Evolutionary conservation across 179 eudicot species (phyloP).

Genomic region (Patellifolia procumbens): DNA sequence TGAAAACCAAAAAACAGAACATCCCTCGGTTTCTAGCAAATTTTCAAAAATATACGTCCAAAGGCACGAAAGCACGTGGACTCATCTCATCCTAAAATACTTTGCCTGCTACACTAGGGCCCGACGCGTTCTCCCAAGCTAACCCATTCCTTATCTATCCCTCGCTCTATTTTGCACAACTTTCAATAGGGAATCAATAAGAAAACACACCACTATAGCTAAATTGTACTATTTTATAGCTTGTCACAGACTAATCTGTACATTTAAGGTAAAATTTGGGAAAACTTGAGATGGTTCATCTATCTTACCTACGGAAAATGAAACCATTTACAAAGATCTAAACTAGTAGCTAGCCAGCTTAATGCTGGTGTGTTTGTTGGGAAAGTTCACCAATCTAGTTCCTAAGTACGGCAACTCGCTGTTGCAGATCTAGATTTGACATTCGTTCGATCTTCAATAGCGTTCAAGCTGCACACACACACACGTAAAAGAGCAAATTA

Average conservation of each 20-base stretch:
- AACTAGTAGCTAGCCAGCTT: constrained; percentile 2
- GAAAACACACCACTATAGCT: neutral
- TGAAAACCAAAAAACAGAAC: no score
- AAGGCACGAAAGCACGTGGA: no score
- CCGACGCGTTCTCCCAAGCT: no score
- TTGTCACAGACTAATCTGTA: constrained; percentile 12
- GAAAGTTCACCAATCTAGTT: constrained; percentile 35
- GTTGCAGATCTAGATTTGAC: constrained; percentile 79
- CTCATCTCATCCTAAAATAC: no score
- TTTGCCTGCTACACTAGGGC: no score
- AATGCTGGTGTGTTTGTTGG: constrained; percentile 24
- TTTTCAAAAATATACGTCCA: no score
- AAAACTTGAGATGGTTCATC: constrained; percentile 5
- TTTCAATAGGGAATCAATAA: neutral
- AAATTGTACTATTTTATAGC: neutral
- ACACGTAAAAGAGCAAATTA: neutral
- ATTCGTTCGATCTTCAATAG: constrained; percentile 71
- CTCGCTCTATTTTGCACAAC: neutral
- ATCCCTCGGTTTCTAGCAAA: no score
- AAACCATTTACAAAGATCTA: constrained; percentile 24
- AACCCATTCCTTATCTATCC: neutral
- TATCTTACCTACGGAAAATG: constrained; percentile 4
- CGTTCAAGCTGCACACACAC: constrained; percentile 70
- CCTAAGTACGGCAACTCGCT: constrained; percentile 46
- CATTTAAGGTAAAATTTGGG: neutral